Percentiles rank a stretch among this genome's conserved stretches.
Conservation (phyloP, 352 stramenopile species). For the Halophytophthora batemanensis region DNA sequence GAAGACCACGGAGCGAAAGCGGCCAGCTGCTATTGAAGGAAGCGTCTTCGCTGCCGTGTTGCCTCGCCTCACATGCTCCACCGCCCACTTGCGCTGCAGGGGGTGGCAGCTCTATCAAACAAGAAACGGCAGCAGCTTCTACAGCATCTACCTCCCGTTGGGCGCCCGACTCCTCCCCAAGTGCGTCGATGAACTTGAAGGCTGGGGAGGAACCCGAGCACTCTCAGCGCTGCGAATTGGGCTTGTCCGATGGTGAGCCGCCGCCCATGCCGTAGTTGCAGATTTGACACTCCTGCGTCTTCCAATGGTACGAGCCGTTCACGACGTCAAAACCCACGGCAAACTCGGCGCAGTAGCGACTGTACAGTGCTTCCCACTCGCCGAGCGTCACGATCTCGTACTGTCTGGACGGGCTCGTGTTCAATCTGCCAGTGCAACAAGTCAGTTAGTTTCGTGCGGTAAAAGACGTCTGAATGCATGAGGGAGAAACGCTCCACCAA, state of each 20-base stretch:
- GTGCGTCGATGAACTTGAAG: constrained; percentile 2
- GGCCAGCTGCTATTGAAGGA: no score
- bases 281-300: constrained; percentile 70
- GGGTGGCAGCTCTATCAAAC: neutral
- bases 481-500: neutral
- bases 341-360: constrained; percentile 78
- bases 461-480: neutral
- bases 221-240: constrained; percentile 42
- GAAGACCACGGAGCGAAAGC: no score
- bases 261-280: constrained; percentile 76
- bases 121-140: neutral
- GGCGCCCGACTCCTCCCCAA: neutral
- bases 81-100: neutral
- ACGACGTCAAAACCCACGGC: constrained; percentile 79
- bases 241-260: constrained; percentile 30
- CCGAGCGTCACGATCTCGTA: constrained; percentile 84
- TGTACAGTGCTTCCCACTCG: constrained; percentile 83
- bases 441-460: neutral
- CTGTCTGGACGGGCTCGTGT: constrained; percentile 49
- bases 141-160: neutral
- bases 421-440: constrained; percentile 27
- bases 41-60: no score
- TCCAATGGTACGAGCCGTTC: constrained; percentile 81
- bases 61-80: no score
- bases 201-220: neutral